Base-by-base conservation (phyloP, 192 early-diverging fungal genomes). In the Kickxella alabastrina region DNA sequence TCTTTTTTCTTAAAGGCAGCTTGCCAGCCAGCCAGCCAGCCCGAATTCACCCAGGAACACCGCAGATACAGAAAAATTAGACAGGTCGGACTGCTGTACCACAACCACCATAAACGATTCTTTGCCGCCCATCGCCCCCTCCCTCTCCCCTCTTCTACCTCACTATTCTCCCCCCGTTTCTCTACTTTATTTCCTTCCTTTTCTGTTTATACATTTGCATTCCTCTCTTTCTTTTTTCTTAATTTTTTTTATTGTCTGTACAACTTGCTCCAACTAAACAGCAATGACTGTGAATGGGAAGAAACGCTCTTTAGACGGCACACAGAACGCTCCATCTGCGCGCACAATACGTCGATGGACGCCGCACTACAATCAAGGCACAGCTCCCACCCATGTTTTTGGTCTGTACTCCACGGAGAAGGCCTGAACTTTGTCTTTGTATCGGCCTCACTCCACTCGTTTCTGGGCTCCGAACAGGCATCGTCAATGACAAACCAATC, bases 321-420 rank as follows among this genome's bases (percentile, higher is more conserved):
- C 45, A 21, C 54, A 37, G 55, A 45, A 34, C 41, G 28, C 58
- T 39, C 29, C 37, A 54, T 23, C 27, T 36, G 19, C 3, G 23
- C 38, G 38, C 22, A 24, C 22, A 40, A 21, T 21, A 28, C 38
- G 18, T 4, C 31, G n/a, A n/a, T n/a, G n/a, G n/a, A n/a, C n/a
- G n/a, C n/a, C n/a, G n/a, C n/a, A n/a, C n/a, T n/a, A n/a, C n/a
- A n/a, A n/a, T n/a, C n/a, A n/a, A n/a, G n/a, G n/a, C n/a, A n/a
- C n/a, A n/a, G 14, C 47, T 42, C 38, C 18, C 68, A 62, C 46
- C 73, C 73, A 42, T 76, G 73, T 42, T 76, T 76, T 52, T 76
- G 73, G 73, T 55, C 61, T 26, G 73, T 76, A 38, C 62, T 76
- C 31, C 58, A 68, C 50, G 53, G 65, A 47, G 65, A 76, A 32